These are phyloP conservation scores for Striga hermonthica DNA, from an alignment of 305 asterid species.

Conservation along the genomic window DNA sequence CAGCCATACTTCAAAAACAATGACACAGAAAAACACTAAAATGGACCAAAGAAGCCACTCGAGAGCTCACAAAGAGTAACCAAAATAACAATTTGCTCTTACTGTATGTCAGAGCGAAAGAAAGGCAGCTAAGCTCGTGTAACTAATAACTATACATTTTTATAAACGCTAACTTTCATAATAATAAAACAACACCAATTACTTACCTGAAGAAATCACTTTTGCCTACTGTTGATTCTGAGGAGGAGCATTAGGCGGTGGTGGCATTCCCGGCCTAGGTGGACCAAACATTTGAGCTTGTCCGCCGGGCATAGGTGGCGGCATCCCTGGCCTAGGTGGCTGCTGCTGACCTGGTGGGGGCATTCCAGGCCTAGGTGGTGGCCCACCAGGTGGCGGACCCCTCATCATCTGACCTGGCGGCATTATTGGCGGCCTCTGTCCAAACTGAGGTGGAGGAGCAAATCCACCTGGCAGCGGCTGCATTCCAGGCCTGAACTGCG, in stretches of 20 bases:
- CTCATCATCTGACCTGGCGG: slow-evolving; percentile 72
- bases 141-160: neutral
- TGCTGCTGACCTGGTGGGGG: slow-evolving; percentile 49
- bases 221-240: slow-evolving; percentile 47
- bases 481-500: slow-evolving; percentile 47
- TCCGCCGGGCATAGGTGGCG: slow-evolving; percentile 60
- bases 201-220: neutral
- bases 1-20: neutral
- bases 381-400: slow-evolving; percentile 63
- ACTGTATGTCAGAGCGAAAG: neutral
- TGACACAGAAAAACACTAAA: neutral
- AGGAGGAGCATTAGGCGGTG: slow-evolving; percentile 44
- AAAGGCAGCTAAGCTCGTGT: neutral
- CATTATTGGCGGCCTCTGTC: slow-evolving; percentile 54
- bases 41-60: neutral
- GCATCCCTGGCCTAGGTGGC: slow-evolving; percentile 68
- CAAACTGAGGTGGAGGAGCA: slow-evolving; percentile 63
- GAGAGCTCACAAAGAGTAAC: neutral
- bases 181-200: neutral
- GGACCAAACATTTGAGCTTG: slow-evolving; percentile 54
- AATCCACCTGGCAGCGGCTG: slow-evolving; percentile 37
- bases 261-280: slow-evolving; percentile 79
- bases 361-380: slow-evolving; percentile 65
- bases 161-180: neutral
- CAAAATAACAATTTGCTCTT: neutral